Conservation (phyloP, 78 protist genomes). For the Diacronema lutheri region DNA sequence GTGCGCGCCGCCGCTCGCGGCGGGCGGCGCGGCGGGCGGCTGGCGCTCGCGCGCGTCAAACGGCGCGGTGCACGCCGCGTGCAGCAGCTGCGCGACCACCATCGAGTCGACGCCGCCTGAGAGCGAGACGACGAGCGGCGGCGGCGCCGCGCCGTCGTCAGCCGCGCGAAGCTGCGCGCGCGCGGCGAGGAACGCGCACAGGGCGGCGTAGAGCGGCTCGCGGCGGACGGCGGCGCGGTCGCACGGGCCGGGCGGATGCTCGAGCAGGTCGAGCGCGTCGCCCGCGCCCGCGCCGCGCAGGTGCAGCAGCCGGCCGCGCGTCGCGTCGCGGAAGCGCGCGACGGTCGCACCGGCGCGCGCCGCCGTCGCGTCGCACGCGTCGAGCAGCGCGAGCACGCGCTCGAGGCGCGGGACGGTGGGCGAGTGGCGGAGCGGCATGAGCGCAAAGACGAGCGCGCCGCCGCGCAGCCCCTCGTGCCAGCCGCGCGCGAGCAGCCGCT, state of each 20-base stretch:
- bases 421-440: constrained; percentile 18
- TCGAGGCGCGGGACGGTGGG: not conserved
- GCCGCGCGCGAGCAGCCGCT: not conserved
- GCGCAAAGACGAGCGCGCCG: not conserved
- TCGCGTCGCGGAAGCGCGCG: not conserved
- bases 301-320: constrained; percentile 2
- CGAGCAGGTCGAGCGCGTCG: constrained; percentile 14
- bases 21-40: no score
- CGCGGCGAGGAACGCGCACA: not conserved
- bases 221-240: not conserved
- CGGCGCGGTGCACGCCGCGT: not conserved
- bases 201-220: not conserved
- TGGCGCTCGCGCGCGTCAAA: no score
- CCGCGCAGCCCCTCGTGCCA: not conserved
- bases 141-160: not conserved
- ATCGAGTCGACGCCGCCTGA: constrained; percentile 54
- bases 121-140: constrained; percentile 25
- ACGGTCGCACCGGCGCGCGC: not conserved
- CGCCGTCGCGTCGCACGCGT: no score
- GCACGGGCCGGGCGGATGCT: not conserved
- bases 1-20: no score
- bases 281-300: not conserved
- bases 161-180: not conserved
- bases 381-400: not conserved
- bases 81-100: constrained; percentile 31